Evolutionary conservation across 1,284 basidiomycete genomes (phyloP).

Genomic region (Leccinum subrobustum): DNA sequence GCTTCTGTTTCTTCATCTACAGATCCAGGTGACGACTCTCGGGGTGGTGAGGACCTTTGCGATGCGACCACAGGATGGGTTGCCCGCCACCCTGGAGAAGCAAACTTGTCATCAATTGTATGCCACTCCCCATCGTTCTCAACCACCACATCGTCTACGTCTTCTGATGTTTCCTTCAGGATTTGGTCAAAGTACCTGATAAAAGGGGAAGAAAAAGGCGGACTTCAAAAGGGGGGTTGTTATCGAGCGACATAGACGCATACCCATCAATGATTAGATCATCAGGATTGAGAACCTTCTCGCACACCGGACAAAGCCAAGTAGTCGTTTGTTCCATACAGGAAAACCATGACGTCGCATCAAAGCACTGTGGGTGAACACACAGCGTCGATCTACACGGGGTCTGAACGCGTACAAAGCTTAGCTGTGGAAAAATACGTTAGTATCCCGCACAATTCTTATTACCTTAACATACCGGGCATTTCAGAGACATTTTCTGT

Average conservation of each 20-base stretch:
- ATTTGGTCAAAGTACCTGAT: conserved; percentile 83
- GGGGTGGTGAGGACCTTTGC: conserved; percentile 33
- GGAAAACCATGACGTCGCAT: conserved; percentile 91
- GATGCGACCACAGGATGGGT: conserved; percentile 41
- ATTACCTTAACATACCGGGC: conserved; percentile 65
- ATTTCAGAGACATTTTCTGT: conserved; percentile 87
- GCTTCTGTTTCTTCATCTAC: conserved; percentile 42
- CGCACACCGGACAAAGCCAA: conserved; percentile 96
- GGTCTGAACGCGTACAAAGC: conserved; percentile 82
- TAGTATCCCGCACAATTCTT: neutral
- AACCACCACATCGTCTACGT: conserved; percentile 88
- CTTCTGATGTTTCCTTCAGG: conserved; percentile 71
- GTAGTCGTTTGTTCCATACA: conserved; percentile 97
- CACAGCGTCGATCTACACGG: conserved; percentile 87
- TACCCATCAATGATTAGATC: conserved; percentile 93
- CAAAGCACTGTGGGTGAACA: conserved; percentile 94
- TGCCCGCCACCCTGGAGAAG: conserved; percentile 68
- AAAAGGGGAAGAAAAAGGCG: neutral
- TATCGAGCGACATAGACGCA: conserved; percentile 28
- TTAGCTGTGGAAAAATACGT: conserved; percentile 55
- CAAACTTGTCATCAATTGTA: conserved; percentile 83
- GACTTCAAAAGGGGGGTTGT: neutral
- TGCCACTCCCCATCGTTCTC: conserved; percentile 97
- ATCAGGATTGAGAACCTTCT: conserved; percentile 72
- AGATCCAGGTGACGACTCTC: conserved; percentile 35